These are phyloP conservation scores for Pilasporangium apinafurcum DNA, from an alignment of 352 stramenopile species.

Conservation along the genomic window DNA sequence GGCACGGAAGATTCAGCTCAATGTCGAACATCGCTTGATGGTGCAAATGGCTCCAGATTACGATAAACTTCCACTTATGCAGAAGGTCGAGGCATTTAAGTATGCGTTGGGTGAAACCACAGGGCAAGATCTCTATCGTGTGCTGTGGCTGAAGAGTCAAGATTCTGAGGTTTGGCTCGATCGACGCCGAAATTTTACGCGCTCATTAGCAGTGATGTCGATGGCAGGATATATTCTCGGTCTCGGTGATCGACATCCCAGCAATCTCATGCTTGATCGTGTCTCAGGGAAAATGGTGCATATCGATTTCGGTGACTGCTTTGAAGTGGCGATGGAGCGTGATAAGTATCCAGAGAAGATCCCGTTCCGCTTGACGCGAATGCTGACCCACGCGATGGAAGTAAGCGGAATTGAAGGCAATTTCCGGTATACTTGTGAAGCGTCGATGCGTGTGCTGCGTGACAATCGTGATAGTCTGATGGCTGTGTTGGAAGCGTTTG, in stretches of 20 bases:
- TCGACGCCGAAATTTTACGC: slow-evolving; percentile 96
- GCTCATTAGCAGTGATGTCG: slow-evolving; percentile 99
- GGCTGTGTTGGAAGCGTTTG: slow-evolving; percentile 99
- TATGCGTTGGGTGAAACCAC: slow-evolving; percentile 90
- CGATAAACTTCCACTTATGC: slow-evolving; percentile 97
- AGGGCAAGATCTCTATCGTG: slow-evolving; percentile 97
- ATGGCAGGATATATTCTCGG: slow-evolving; percentile 99
- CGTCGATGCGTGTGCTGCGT: slow-evolving; percentile 96
- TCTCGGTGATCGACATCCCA: slow-evolving; percentile 98
- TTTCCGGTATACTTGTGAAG: slow-evolving; percentile 98
- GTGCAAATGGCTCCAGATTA: slow-evolving; percentile 97
- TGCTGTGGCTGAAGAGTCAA: slow-evolving; percentile 99
- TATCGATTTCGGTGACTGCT: slow-evolving; percentile 98
- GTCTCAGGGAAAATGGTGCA: slow-evolving; percentile 99
- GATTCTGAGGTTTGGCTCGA: slow-evolving; percentile 99
- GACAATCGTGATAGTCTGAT: slow-evolving; percentile 99
- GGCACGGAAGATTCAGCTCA: slow-evolving; percentile 90
- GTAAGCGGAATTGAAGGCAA: slow-evolving; percentile 99
- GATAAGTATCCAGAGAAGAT: slow-evolving; percentile 99
- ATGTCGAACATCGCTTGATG: slow-evolving; percentile 97
- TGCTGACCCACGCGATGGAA: slow-evolving; percentile 99
- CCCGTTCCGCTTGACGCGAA: slow-evolving; percentile 99
- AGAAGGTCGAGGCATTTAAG: slow-evolving; percentile 99
- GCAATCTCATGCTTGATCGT: slow-evolving; percentile 99
- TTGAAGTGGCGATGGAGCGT: slow-evolving; percentile 99